phyloP scores from a whole-genome alignment of 495 filamentous ascomycete species.

The Daldinia decipiens region DNA sequence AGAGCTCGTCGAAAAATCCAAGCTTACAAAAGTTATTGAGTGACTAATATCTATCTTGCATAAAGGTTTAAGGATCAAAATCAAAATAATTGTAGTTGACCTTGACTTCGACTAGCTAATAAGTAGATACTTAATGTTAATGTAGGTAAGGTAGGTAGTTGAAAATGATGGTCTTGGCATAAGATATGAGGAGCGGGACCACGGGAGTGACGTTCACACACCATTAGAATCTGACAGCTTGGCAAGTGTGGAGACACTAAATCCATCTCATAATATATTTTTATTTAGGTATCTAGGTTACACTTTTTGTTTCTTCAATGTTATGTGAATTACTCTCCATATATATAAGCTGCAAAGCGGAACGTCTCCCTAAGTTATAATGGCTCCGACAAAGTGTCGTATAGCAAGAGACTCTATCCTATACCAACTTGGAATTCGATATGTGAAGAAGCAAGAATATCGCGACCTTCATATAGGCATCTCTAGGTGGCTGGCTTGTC shows the following conservation, averaged over 20 bases:
- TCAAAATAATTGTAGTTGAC: not conserved
- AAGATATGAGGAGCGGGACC: conserved; percentile 3
- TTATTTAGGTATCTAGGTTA: not conserved
- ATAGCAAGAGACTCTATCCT: not conserved
- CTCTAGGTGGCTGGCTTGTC: conserved; percentile 15
- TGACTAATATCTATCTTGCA: not conserved
- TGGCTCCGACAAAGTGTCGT: not conserved
- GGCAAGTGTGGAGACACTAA: conserved; percentile 29
- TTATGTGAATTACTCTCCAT: not conserved
- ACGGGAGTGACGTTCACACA: conserved; percentile 22
- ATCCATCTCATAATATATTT: not conserved
- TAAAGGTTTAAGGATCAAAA: not conserved
- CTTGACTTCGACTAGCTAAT: not conserved
- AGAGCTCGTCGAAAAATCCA: conserved; percentile 14
- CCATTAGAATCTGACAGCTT: conserved; percentile 29
- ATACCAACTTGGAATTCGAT: not conserved
- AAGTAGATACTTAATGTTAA: not conserved
- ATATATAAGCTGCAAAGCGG: not conserved
- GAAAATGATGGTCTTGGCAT: conserved; percentile 6
- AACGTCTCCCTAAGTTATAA: not conserved
- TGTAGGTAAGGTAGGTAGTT: not conserved
- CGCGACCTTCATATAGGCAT: not conserved
- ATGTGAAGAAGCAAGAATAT: not conserved
- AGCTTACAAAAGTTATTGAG: not conserved
- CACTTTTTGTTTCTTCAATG: not conserved